Conservation (phyloP, 2,329 filamentous ascomycete genomes). For the Diaporthe citrichinensis region DNA sequence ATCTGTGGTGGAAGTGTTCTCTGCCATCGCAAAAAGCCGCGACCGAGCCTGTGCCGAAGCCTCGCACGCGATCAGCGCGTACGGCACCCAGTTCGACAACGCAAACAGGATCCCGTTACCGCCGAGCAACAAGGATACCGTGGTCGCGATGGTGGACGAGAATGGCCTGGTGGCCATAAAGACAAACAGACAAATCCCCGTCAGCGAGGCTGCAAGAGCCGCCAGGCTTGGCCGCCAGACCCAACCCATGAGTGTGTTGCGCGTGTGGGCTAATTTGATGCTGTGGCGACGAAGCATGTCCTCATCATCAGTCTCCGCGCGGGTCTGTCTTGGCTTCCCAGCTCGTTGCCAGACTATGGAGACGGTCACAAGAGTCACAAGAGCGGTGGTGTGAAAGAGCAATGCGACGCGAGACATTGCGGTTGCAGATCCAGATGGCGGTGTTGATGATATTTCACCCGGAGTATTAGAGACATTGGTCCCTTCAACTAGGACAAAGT, state of each 20-base stretch:
- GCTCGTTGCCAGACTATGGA: constrained; percentile 6
- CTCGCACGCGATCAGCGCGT: constrained; percentile 19
- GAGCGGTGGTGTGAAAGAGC: constrained; percentile 4
- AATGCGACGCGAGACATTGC: constrained; percentile 19
- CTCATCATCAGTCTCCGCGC: background rate
- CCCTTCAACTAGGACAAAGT: background rate
- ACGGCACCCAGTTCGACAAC: constrained; percentile 17
- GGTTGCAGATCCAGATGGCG: background rate
- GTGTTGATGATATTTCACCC: background rate
- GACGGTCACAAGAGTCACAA: background rate
- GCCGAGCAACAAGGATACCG: constrained; percentile 3
- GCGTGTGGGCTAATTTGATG: constrained; percentile 7
- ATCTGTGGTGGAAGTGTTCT: background rate
- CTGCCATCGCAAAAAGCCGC: background rate
- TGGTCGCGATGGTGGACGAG: background rate
- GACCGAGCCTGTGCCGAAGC: constrained; percentile 5
- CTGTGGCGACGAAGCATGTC: background rate
- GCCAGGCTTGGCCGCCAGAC: constrained; percentile 16
- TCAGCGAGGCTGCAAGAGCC: constrained; percentile 6
- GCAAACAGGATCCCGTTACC: constrained; percentile 7
- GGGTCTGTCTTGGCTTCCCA: background rate
- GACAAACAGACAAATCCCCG: background rate
- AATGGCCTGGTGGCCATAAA: background rate
- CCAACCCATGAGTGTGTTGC: background rate
- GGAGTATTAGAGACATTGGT: background rate